phyloP scores from a whole-genome alignment of 139 green algal species.

The Closterium sp. region DNA sequence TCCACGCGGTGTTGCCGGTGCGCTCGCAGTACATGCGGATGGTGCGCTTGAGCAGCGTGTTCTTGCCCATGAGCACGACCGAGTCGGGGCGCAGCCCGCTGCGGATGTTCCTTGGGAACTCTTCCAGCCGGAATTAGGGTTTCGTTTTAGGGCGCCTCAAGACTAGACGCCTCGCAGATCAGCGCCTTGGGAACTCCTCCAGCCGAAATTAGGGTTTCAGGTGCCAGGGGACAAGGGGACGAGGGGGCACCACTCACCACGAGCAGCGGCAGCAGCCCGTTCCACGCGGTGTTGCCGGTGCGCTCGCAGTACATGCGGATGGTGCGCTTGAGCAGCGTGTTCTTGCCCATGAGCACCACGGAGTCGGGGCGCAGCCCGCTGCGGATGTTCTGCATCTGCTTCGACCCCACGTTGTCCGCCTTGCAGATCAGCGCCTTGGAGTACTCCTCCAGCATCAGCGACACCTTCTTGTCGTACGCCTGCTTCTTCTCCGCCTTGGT shows the following conservation, averaged over 20 bases:
- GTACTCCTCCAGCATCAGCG: constrained; percentile 55
- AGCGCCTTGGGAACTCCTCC: no score
- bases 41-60: constrained; percentile 98
- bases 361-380: constrained; percentile 83
- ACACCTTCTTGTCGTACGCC: constrained; percentile 54
- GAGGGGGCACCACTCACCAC: constrained; percentile 53
- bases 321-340: constrained; percentile 98
- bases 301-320: constrained; percentile 91
- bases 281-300: constrained; percentile 85
- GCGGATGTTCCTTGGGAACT: constrained; percentile 76
- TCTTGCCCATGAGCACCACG: constrained; percentile 99
- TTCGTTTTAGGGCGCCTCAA: no score
- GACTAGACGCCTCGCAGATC: no score
- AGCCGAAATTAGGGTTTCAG: no score
- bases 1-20: constrained; percentile 85
- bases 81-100: constrained; percentile 83
- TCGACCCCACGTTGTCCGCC: constrained; percentile 99
- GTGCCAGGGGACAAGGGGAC: not conserved
- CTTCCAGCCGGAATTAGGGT: no score
- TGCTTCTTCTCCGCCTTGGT: constrained; percentile 60
- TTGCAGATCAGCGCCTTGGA: constrained; percentile 49
- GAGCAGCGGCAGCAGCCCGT: constrained; percentile 78
- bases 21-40: constrained; percentile 91
- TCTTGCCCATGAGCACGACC: constrained; percentile 99
- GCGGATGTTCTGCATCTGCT: constrained; percentile 97